Evolutionary conservation across 2,329 filamentous ascomycete species (phyloP).

Genomic region (Canariomyces notabilis): DNA sequence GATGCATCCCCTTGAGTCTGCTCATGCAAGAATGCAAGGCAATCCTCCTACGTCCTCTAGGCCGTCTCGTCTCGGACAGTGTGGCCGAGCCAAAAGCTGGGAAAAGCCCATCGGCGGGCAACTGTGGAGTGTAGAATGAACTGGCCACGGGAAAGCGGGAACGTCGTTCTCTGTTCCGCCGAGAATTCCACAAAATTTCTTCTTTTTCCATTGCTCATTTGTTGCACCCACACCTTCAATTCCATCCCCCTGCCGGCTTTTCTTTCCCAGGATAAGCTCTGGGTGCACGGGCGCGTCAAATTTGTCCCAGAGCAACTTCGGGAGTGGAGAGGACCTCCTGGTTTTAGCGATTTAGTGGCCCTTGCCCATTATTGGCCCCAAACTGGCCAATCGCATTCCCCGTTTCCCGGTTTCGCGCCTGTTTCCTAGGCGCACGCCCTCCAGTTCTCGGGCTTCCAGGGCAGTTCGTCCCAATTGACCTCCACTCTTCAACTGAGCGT

Average conservation of each 20-base stretch:
- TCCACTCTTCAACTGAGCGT: conserved; percentile 17
- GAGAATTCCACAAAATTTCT: conserved; percentile 24
- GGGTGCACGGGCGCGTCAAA: conserved; percentile 17
- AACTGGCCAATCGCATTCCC: conserved; percentile 18
- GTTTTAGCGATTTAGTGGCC: conserved; percentile 1
- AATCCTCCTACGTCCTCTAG: conserved; percentile 1
- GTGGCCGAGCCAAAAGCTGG: background rate
- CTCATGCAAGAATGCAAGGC: background rate
- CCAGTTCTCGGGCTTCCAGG: conserved; percentile 14
- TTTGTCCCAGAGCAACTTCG: conserved; percentile 9
- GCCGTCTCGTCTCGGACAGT: background rate
- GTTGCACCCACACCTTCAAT: conserved; percentile 9
- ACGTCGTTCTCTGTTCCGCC: conserved; percentile 11
- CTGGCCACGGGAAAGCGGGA: too few species aligned
- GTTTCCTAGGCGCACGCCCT: conserved; percentile 14
- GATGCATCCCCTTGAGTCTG: background rate
- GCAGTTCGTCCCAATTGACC: conserved; percentile 16
- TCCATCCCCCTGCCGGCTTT: conserved; percentile 6
- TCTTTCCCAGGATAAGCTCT: conserved; percentile 15
- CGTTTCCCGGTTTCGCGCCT: conserved; percentile 15
- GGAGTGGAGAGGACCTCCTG: conserved; percentile 11
- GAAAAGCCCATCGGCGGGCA: conserved; percentile 4
- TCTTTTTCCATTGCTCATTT: conserved; percentile 14
- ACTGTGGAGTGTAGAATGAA: conserved; percentile 2
- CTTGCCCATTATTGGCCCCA: conserved; percentile 15